Evolutionary conservation across 306 rosid genomes (phyloP), one percentile per base, ranked within the genome.

Genomic region (Cercis canadensis): DNA sequence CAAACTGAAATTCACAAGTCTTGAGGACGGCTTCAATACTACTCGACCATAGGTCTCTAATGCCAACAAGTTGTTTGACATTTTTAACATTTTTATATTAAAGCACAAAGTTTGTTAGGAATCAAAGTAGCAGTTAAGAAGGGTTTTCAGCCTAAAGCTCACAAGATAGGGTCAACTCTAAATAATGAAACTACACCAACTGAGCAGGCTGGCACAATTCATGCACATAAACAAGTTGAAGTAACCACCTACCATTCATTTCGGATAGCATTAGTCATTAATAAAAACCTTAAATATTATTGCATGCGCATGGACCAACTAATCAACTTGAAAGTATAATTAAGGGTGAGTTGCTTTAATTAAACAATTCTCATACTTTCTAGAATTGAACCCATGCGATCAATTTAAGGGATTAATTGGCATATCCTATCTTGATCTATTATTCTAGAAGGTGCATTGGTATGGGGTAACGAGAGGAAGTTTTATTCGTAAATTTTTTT

Each of bases 361-460:
- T 69, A 43, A 65, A 66, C 56, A 16, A 50, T 17, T 43, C 40
- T 41, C 33, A 12, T 37, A 36, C 41, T 37, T 58, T 69, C 66
- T 55, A 57, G 44, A 70, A 70, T 65, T 46, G 71, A 59, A 43
- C 37, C 70, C 78, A 65, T 70, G 67, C 50, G 78, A 64, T 40
- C 39, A 74, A 50, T 79, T 62, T 68, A 24, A 3, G 1, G 29
- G 29, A 24, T 24, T 24, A 24, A 24, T 24, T 24, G n/a, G n/a
- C n/a, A n/a, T n/a, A n/a, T 24, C 29, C 1, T 24, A 24, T 3
- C 1, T 24, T 24, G 29, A 24, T 24, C 2, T 24, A 24, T 24
- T 24, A 24, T 24, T 24, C 29, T 24, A 24, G n/a, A n/a, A 24
- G 3, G 29, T 24, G 1, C 29, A 24, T 24, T 24, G 29, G 3